A percentile compares a stretch with the other conserved stretches of the same genome.
Evolutionary conservation across 2,329 filamentous ascomycete genomes (phyloP).

Genomic region (Botrytis squamosa): DNA sequence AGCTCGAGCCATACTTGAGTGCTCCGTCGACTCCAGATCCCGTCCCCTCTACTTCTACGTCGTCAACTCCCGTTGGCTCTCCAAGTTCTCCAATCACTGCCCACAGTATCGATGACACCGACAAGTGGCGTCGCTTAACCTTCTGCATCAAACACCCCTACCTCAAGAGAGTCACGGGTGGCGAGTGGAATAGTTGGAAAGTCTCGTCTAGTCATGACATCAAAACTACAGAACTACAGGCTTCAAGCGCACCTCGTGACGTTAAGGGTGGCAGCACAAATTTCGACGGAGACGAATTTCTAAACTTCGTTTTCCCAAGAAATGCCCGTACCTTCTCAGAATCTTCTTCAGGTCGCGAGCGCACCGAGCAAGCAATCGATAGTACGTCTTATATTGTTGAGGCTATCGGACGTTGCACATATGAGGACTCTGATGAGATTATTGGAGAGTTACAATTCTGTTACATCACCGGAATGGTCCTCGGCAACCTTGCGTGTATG

Average conservation of each 20-base stretch:
- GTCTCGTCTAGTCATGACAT: slow-evolving; percentile 55
- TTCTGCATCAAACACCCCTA: slow-evolving; percentile 47
- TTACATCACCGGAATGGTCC: slow-evolving; percentile 56
- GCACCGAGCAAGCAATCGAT: slow-evolving; percentile 48
- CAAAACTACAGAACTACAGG: slow-evolving; percentile 23
- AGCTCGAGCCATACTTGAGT: slow-evolving; percentile 32
- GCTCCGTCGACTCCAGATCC: neutral
- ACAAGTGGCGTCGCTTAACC: slow-evolving; percentile 54
- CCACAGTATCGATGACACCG: slow-evolving; percentile 33
- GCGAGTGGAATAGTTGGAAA: slow-evolving; percentile 48
- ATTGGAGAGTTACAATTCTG: slow-evolving; percentile 61
- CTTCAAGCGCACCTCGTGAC: slow-evolving; percentile 5
- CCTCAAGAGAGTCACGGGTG: slow-evolving; percentile 49
- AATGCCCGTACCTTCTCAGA: slow-evolving; percentile 45
- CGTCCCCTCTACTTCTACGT: neutral
- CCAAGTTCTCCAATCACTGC: slow-evolving; percentile 18
- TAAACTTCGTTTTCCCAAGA: slow-evolving; percentile 50
- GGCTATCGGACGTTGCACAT: slow-evolving; percentile 40
- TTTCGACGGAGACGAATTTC: slow-evolving; percentile 46
- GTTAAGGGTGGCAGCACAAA: slow-evolving; percentile 34
- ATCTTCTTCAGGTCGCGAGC: slow-evolving; percentile 37
- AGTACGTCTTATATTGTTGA: slow-evolving; percentile 49
- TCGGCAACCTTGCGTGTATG: slow-evolving; percentile 58
- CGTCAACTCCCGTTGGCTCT: neutral
- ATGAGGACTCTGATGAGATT: slow-evolving; percentile 46